Percentiles rank a stretch among this genome's conserved stretches.
phyloP scores from a whole-genome alignment of 2,329 filamentous ascomycete genomes.

The Trichoderma simmonsii region DNA sequence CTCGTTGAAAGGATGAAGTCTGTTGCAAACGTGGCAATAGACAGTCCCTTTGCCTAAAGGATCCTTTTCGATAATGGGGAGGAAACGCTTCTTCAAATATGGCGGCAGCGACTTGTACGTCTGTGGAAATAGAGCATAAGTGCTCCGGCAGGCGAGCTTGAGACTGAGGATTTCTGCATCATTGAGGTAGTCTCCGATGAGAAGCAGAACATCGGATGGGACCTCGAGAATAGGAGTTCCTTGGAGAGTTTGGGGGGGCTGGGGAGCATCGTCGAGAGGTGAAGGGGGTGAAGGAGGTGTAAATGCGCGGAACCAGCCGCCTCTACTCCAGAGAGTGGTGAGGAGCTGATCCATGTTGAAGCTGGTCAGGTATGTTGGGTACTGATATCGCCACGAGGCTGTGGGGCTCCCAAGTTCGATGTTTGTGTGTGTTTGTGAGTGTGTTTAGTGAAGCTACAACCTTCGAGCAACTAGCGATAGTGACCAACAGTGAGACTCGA shows the following conservation, averaged over 20 bases:
- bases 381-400: not conserved
- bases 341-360: constrained; percentile 17
- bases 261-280: not conserved
- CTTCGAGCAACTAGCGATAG: not conserved
- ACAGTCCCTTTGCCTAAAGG: constrained; percentile 20
- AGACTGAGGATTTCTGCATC: constrained; percentile 19
- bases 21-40: constrained; percentile 24
- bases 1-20: constrained; percentile 21
- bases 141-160: constrained; percentile 21
- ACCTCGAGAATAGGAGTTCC: constrained; percentile 19
- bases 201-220: constrained; percentile 23
- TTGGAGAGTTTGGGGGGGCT: not conserved
- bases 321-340: constrained; percentile 12
- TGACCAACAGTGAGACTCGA: not conserved
- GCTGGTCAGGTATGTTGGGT: not conserved
- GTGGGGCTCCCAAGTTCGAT: not conserved
- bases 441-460: not conserved
- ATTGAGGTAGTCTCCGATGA: constrained; percentile 24
- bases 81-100: constrained; percentile 16
- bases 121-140: constrained; percentile 14
- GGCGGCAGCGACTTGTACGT: constrained; percentile 6
- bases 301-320: constrained; percentile 14
- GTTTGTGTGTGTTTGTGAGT: not conserved
- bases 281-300: constrained; percentile 6
- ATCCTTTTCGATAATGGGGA: constrained; percentile 22